Evolutionary conservation across 768 basidiomycete species (phyloP).

Genomic region (Mycena galericulata): DNA sequence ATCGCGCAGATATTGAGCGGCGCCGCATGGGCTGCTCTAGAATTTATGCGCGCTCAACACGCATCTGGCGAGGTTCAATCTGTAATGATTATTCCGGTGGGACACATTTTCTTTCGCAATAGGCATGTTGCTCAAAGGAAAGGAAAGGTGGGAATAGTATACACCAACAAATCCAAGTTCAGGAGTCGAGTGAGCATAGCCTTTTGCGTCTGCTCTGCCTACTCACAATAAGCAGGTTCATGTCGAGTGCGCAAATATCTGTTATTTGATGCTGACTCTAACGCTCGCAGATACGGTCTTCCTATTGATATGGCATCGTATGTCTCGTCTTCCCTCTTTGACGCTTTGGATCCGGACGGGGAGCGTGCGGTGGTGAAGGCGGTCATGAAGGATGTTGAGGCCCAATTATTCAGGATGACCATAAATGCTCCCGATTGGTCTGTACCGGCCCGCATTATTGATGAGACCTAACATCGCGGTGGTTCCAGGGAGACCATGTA

Average conservation of each 20-base stretch:
- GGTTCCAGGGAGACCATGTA: slow-evolving; percentile 68
- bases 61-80: slow-evolving; percentile 35
- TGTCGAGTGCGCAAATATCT: slow-evolving; percentile 38
- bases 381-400: slow-evolving; percentile 64
- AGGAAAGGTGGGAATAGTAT: slow-evolving; percentile 62
- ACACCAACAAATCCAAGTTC: slow-evolving; percentile 77
- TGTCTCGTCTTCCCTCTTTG: slow-evolving; percentile 55
- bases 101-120: not conserved
- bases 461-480: slow-evolving; percentile 5
- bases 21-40: slow-evolving; percentile 77
- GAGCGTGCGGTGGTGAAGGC: slow-evolving; percentile 66
- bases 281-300: slow-evolving; percentile 59
- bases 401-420: slow-evolving; percentile 62
- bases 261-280: not conserved
- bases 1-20: slow-evolving; percentile 70
- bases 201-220: not conserved
- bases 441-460: slow-evolving; percentile 36
- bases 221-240: slow-evolving; percentile 23
- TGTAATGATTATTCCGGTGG: slow-evolving; percentile 66
- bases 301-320: slow-evolving; percentile 53
- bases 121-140: not conserved
- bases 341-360: slow-evolving; percentile 50
- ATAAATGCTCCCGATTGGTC: slow-evolving; percentile 80
- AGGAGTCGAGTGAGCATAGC: slow-evolving; percentile 61
- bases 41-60: slow-evolving; percentile 60